Base-by-base conservation (phyloP, 805 yeast species). In the Sungouiella thailandica region DNA sequence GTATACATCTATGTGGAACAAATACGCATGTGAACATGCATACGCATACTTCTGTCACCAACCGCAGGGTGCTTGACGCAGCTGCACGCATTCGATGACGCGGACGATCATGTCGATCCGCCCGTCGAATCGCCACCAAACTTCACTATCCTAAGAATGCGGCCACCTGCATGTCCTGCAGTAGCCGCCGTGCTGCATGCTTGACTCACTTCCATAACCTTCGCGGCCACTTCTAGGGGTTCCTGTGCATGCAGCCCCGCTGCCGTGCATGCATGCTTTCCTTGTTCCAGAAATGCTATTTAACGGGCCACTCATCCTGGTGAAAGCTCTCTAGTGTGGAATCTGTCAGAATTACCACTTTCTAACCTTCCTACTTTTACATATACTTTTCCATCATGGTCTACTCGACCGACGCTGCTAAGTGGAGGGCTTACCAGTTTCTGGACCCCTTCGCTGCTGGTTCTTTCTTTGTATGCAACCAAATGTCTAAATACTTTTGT, bases 371-470 rank as follows among this genome's bases (percentile, higher is more conserved):
- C 17, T 15, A 4, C 20, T 23, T 17, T 14, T 23, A 26, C 29
- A 13, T 14, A 15, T 17, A 18, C 23, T 14, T 12, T 2, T 5
- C 6, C 23, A 31, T 32, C 27, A 65, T 62, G 69, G 57, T 57
- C 27, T 72, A 72, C 50, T 52, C 65, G 1, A 52, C 70, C 5
- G 74, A 70, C 26, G 49, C 59, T 10, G 54, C 72, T 25, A 76
- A 68, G 48, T 74, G 80, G 80, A 74, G 70, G 33, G 84, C 84
- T 1, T 78, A 76, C 53, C 79, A 76, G 47, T 76, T 75, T 53
- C 64, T 72, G 39, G 86, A 80, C 48, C 83, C 86, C 1, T 76
- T 75, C 46, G 80, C 84, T 9, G 71, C 80, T 0, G 73, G 72
- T 26, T 58, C 74, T 17, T 81, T 80, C 44, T 57, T 64, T 31